A percentile compares a stretch with the other conserved stretches of the same genome.
Evolutionary conservation across 345 rosid genomes (phyloP).

Genomic region (Gossypium turneri): DNA sequence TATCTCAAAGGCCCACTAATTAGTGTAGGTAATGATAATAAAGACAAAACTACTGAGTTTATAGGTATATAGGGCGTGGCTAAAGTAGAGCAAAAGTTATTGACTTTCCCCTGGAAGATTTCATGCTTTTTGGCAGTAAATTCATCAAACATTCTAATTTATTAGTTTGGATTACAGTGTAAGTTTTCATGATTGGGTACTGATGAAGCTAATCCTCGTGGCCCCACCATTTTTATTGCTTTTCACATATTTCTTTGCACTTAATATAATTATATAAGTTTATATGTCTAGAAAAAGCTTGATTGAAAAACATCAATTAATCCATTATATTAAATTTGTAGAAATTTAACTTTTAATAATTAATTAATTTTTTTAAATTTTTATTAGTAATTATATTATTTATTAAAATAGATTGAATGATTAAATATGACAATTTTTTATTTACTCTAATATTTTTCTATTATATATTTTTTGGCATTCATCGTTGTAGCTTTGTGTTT

Average conservation of each 20-base stretch:
- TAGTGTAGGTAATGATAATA: slow-evolving; percentile 14
- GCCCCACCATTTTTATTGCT: background rate
- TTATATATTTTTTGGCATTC: background rate
- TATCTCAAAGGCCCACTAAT: background rate
- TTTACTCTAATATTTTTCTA: no score
- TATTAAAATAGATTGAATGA: no score
- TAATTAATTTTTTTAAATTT: no score
- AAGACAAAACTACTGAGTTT: background rate
- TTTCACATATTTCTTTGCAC: background rate
- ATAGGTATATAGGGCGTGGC: background rate
- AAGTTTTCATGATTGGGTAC: slow-evolving; percentile 1
- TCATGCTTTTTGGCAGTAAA: slow-evolving; percentile 8
- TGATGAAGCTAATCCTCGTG: background rate
- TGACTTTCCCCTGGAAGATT: slow-evolving; percentile 10
- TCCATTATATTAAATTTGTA: no score
- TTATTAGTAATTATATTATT: no score
- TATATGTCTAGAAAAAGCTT: no score
- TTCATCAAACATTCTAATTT: slow-evolving; percentile 10
- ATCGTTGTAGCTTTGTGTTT: background rate
- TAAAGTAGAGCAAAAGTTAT: slow-evolving; percentile 10
- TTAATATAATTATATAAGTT: background rate
- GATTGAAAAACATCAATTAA: no score
- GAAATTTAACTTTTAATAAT: no score
- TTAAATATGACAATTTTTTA: no score
- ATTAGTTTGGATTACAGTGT: background rate